Evolutionary conservation across 164 flowering plant genomes (phyloP), one percentile per base, ranked within the genome.

Genomic region (Liquidambar formosana): DNA sequence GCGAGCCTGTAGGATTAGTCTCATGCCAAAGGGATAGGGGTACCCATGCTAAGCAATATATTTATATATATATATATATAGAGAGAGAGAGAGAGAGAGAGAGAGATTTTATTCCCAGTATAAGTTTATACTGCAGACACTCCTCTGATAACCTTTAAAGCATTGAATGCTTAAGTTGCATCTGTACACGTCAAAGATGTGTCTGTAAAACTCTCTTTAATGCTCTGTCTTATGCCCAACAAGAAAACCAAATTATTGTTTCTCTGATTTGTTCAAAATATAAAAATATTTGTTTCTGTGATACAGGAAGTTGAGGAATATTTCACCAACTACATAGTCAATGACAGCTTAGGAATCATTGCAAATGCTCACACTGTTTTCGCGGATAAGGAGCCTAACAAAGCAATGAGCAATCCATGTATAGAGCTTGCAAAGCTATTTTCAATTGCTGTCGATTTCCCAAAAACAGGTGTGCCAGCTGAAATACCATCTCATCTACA

Each of bases 381-480:
- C 70, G 97, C 97, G 6, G 98, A 93, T 67, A 80, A 28, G 70
- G n/a, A 84, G 57, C 78, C 68, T 0, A 8, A 0, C 2, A 88
- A 73, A 68, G 98, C 94, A 21, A 67, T 77, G 73, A 85, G 94
- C 63, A 19, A 14, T 1, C 67, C 74, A 21, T 91, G 97, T 44
- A 18, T 80, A 46, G 79, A 88, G 76, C 90, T 93, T 16, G 91
- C 97, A 41, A 70, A 57, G 66, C 75, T 81, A n/a, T 87, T 80
- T 74, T 89, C 98, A 16, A 73, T 89, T 61, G 98, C 97, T 0
- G 97, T 93, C 5, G 98, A 93, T 76, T 93, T 87, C 61, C 90
- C 89, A 5, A 93, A 93, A 76, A 91, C 97, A 15, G 98, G 98
- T 19, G 83, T 91, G 8, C 89, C 95, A 0, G 98, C 94, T 16